Base-by-base conservation (phyloP, 306 rosid species). In the Dalbergia cultrata region DNA sequence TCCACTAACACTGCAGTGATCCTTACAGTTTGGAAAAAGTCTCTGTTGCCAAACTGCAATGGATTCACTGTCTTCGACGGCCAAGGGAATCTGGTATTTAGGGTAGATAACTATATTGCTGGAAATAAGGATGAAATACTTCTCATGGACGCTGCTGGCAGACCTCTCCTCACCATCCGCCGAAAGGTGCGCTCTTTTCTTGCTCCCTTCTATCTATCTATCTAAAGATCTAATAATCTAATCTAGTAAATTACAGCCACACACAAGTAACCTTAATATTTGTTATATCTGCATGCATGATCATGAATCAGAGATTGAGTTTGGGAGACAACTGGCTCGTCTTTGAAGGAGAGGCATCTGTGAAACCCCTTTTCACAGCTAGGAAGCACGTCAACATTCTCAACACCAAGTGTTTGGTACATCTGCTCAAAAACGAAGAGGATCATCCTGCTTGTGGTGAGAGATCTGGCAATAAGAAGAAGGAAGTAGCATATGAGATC, bases 1-100 rank as follows among this genome's bases (percentile, higher is more conserved):
- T 81, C 45, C 16, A 64, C 17, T 41, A 53, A 21, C 3, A 61
- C 41, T 60, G 77, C 76, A 7, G 83, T 63, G 16, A 81, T 81
- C 4, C 76, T 93, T 0, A 93, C 97, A 0, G 94, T 93, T 59
- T 93, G 97, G 97, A 93, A 88, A 70, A 93, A 93, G 87, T 93
- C 97, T 4, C 82, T 93, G 63, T 41, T 93, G 67, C 74, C 86
- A 26, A 91, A 80, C 76, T 93, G 97, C 78, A 83, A 67, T 11
- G 97, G 97, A n/a, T 93, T 93, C 76, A 93, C 97, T 8, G 97
- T 93, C 57, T 93, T 87, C 9, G 88, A 90, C 65, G 9, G 53
- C 63, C 78, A 67, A 9, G 97, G 97, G 4, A 87, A 91, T 76
- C 74, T 93, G 1, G 88, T 88, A 5, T 93, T 82, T 3, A 86